phyloP scores from a whole-genome alignment of 371 early-diverging fungal species.

The Lichtheimia corymbifera region DNA sequence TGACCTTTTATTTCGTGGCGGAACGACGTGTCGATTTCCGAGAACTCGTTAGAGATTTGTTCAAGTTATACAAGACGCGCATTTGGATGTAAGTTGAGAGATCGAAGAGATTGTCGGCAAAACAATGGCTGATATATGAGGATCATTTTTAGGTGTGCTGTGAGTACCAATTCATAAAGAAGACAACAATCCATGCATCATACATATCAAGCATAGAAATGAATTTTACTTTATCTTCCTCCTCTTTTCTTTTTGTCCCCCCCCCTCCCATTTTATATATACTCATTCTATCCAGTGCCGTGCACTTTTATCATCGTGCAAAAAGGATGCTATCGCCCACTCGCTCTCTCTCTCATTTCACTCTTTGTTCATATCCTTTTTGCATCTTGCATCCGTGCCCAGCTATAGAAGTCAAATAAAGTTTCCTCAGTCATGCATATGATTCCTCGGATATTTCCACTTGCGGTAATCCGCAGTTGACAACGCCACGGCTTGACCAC shows the following conservation, averaged over 20 bases:
- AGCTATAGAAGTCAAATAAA: no score
- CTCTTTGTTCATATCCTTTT: no score
- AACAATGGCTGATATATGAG: background rate
- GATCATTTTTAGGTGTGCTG: slow-evolving; percentile 4
- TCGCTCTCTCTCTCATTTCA: no score
- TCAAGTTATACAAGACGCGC: slow-evolving; percentile 98
- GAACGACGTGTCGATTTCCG: slow-evolving; percentile 97
- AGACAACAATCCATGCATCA: background rate
- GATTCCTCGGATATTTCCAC: no score
- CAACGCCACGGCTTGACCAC: no score
- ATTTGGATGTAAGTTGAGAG: slow-evolving; percentile 91
- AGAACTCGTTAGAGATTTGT: slow-evolving; percentile 97
- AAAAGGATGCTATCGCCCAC: no score
- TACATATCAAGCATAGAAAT: slow-evolving; percentile 2
- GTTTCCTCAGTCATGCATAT: no score
- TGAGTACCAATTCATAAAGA: slow-evolving; percentile 4
- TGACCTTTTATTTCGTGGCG: slow-evolving; percentile 95
- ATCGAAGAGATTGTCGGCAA: background rate
- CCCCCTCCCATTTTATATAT: background rate
- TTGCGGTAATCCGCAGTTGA: no score
- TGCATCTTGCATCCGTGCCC: no score
- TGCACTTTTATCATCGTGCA: no score
- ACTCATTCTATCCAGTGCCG: no score
- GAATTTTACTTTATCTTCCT: background rate
- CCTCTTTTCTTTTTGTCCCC: background rate